Evolutionary conservation across 176 grass and related monocot genomes (phyloP).

Genomic region (Juncus inflexus): DNA sequence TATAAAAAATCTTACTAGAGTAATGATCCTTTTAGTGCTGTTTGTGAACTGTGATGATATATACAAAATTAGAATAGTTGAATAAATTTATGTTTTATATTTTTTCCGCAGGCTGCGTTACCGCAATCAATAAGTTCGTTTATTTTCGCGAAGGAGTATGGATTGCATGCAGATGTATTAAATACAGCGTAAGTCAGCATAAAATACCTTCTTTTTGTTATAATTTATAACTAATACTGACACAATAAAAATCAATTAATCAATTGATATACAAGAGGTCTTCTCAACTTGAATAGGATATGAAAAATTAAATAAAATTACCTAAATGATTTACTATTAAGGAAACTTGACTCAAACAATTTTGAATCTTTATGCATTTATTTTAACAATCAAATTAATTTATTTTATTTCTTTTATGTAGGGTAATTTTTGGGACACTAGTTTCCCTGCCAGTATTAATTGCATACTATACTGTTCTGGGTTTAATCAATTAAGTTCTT

Average conservation of each 20-base stretch:
- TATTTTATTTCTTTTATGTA: slow-evolving; percentile 26
- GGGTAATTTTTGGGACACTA: slow-evolving; percentile 76
- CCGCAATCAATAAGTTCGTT: slow-evolving; percentile 74
- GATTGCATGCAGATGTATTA: slow-evolving; percentile 61
- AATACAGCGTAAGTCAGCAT: slow-evolving; percentile 60
- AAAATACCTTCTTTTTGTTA: not conserved
- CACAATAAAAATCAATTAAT: not conserved
- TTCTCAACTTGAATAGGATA: not conserved
- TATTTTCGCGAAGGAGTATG: slow-evolving; percentile 76
- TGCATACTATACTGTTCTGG: slow-evolving; percentile 48
- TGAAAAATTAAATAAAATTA: not conserved
- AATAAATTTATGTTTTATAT: not conserved
- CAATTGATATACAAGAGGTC: too few species aligned
- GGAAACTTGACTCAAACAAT: not conserved
- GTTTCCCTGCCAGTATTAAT: slow-evolving; percentile 60
- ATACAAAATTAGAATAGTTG: too few species aligned
- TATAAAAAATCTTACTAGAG: too few species aligned
- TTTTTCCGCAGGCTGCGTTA: slow-evolving; percentile 50
- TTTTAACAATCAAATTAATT: not conserved
- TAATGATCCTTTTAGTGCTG: too few species aligned
- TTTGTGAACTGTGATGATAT: too few species aligned
- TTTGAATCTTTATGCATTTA: not conserved
- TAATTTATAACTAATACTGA: not conserved
- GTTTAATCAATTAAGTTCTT: slow-evolving; percentile 36
- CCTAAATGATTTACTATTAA: not conserved